Evolutionary conservation across 805 yeast species (phyloP), one percentile per base, ranked within the genome.

Genomic region (Lachancea sp.): DNA sequence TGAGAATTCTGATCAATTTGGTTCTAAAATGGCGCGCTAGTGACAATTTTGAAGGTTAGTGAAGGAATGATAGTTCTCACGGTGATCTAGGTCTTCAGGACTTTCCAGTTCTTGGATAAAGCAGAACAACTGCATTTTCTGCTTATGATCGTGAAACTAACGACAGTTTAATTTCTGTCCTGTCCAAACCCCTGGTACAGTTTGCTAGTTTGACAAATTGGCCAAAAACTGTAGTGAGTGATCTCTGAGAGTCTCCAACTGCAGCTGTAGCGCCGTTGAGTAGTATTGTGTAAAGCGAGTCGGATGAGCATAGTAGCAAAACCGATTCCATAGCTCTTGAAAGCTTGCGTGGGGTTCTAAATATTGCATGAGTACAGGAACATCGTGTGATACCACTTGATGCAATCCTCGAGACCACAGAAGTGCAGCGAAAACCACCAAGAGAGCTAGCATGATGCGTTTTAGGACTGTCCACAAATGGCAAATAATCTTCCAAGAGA

Each of bases 361-460:
- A 19, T 36, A 20, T 10, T 44, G 43, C 3, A 38, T 16, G 13
- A 44, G 22, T 10, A 34, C 18, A 3, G 47, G 47, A 13, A 39
- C 19, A 19, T 44, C 47, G 19, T 31, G 36, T 16, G 44, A 38
- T 20, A 44, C 36, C 20, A 44, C 43, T 13, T 38, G 47, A 15
- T 34, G 38, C 22, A 38, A 44, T 0, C 73, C 73, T 40, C 73
- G 55, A 16, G 59, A n/a, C 37, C 65, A 67, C 15, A 67, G 38
- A 52, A 66, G 58, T 6, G 57, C 36, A 3, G 43, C 52, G 0
- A 59, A 12, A 1, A 57, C 22, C 0, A 60, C 19, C 13, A 62
- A 12, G 1, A 45, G 13, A 0, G 60, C 15, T n/a, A 57, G 46
- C 0, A 60, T 17, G 0, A 56, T 13, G 25, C 57, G 49, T 46